Conservation (phyloP, 768 basidiomycete genomes). For the Calocybe cyanea region DNA sequence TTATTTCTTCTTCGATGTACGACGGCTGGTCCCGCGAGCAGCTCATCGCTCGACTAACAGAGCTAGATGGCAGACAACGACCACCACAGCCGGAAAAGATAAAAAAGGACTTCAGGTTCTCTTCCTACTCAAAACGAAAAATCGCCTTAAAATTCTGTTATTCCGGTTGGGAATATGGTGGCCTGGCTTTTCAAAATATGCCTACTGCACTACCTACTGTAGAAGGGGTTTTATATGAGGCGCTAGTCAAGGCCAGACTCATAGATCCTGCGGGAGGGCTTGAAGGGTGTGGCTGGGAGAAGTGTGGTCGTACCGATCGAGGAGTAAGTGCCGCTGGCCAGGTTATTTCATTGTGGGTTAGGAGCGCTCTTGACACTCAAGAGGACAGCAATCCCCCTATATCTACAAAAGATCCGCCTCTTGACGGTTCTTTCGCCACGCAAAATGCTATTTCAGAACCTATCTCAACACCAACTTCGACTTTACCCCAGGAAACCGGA, state of each 20-base stretch:
- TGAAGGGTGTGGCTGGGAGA: slow-evolving; percentile 87
- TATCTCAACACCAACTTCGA: background rate
- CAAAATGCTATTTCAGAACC: background rate
- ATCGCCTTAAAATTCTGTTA: slow-evolving; percentile 94
- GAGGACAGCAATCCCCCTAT: slow-evolving; percentile 11
- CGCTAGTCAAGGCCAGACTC: slow-evolving; percentile 71
- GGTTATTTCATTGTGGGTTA: slow-evolving; percentile 87
- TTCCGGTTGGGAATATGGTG: slow-evolving; percentile 88
- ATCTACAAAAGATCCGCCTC: too few relatives aligned
- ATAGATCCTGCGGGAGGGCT: slow-evolving; percentile 71
- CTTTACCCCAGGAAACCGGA: background rate
- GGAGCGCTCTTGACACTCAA: slow-evolving; percentile 55
- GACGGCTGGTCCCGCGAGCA: slow-evolving; percentile 50
- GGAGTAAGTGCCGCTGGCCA: slow-evolving; percentile 95
- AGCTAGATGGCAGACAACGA: slow-evolving; percentile 44
- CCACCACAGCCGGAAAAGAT: slow-evolving; percentile 20
- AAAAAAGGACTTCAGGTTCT: slow-evolving; percentile 53
- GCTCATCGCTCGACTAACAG: slow-evolving; percentile 59
- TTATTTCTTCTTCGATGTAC: slow-evolving; percentile 31
- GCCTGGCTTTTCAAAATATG: slow-evolving; percentile 76
- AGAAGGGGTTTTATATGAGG: slow-evolving; percentile 80
- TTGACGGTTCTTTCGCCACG: background rate
- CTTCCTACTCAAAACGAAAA: slow-evolving; percentile 72
- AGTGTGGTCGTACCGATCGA: slow-evolving; percentile 91
- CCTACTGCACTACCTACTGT: slow-evolving; percentile 83